Evolutionary conservation across 495 filamentous ascomycete genomes (phyloP).

Genomic region (Viridothelium virens): DNA sequence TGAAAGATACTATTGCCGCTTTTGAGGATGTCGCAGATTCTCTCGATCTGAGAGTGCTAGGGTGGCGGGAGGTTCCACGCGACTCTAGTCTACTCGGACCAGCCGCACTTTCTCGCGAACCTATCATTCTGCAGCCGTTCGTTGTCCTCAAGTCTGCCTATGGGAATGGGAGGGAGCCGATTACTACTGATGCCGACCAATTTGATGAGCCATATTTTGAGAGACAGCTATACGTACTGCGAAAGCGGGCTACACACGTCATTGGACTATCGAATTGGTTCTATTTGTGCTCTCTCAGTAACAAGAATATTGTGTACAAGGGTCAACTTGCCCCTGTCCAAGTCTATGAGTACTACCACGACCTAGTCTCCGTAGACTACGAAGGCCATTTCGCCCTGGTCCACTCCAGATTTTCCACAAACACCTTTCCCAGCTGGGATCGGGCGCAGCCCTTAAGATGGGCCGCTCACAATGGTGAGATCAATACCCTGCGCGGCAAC

Average conservation of each 20-base stretch:
- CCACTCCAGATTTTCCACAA: constrained; percentile 97
- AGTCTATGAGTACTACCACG: constrained; percentile 99
- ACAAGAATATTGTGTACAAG: constrained; percentile 99
- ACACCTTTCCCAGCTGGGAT: constrained; percentile 99
- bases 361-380: constrained; percentile 94
- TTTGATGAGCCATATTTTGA: constrained; percentile 88
- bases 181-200: constrained; percentile 63
- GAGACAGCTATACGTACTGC: constrained; percentile 84
- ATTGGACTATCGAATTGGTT: constrained; percentile 98
- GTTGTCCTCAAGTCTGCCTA: constrained; percentile 83
- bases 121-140: constrained; percentile 90
- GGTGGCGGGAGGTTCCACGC: constrained; percentile 91
- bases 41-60: constrained; percentile 81
- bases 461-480: constrained; percentile 99
- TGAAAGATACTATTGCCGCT: constrained; percentile 75
- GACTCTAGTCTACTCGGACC: constrained; percentile 91
- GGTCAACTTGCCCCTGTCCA: constrained; percentile 92
- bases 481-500: constrained; percentile 96
- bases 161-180: constrained; percentile 75
- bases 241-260: constrained; percentile 89
- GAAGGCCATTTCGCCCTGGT: constrained; percentile 97
- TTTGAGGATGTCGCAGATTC: constrained; percentile 90
- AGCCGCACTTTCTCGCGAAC: constrained; percentile 87
- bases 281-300: constrained; percentile 95
- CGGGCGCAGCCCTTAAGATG: constrained; percentile 93